Evolutionary conservation across 129 eudicot species (phyloP).

Genomic region (Saposhnikovia divaricata): DNA sequence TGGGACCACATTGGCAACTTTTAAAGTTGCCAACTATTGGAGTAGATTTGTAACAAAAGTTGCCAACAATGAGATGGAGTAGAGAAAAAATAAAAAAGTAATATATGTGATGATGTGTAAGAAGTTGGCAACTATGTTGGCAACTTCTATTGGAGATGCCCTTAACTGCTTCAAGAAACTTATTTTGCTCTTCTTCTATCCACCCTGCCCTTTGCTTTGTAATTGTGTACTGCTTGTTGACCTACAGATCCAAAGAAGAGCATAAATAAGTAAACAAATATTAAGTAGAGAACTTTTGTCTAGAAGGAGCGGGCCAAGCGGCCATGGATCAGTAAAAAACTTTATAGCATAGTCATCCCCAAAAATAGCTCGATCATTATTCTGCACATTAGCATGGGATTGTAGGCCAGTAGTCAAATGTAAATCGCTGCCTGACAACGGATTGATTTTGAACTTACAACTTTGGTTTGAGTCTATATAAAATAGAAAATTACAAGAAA

Average conservation of each 20-base stretch:
- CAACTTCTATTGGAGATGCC: too few species aligned
- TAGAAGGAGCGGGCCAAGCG: too few species aligned
- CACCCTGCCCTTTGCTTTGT: constrained; percentile 87
- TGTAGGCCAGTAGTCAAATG: constrained; percentile 10
- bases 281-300: too few species aligned
- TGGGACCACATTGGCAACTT: too few species aligned
- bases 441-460: constrained; percentile 14
- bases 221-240: constrained; percentile 76
- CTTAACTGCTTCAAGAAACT: constrained; percentile 89
- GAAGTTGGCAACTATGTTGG: too few species aligned
- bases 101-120: too few species aligned
- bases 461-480: constrained; percentile 28
- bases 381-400: constrained; percentile 2
- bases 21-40: too few species aligned
- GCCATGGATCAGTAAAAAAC: constrained; percentile 22
- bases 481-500: background rate
- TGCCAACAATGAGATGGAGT: too few species aligned
- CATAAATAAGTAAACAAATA: constrained; percentile 7
- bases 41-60: too few species aligned
- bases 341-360: constrained; percentile 51
- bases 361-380: constrained; percentile 29
- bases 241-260: constrained; percentile 25
- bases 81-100: too few species aligned
- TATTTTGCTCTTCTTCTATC: constrained; percentile 88
- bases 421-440: background rate